Evolutionary conservation across 78 protist species (phyloP).

Genomic region (Mastigamoeba balamuthi): DNA sequence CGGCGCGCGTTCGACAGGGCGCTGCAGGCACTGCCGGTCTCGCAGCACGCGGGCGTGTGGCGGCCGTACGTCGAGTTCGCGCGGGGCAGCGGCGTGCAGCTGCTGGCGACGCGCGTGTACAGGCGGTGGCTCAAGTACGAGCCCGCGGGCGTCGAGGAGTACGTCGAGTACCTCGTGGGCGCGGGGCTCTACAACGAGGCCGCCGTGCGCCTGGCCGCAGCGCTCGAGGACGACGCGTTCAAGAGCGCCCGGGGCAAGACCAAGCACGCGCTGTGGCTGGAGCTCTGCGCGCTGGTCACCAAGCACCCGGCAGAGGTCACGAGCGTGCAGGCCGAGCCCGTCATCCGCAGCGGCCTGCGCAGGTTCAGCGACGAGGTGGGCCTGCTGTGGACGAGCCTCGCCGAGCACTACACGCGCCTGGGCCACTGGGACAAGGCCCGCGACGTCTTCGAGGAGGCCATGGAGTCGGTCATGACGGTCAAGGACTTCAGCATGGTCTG

Average conservation of each 20-base stretch:
- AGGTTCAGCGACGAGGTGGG: conserved; percentile 83
- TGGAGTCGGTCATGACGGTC: conserved; percentile 69
- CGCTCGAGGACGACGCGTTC: conserved; percentile 58
- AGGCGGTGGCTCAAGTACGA: conserved; percentile 77
- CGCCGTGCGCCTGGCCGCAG: conserved; percentile 20
- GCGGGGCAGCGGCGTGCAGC: conserved; percentile 22
- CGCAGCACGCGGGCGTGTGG: conserved; percentile 97
- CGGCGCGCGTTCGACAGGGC: conserved; percentile 87
- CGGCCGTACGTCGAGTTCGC: conserved; percentile 69
- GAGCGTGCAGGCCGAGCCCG: conserved; percentile 42
- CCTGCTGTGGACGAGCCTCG: conserved; percentile 84
- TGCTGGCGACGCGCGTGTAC: conserved; percentile 71
- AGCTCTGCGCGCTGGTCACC: conserved; percentile 78
- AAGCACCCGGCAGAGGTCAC: conserved; percentile 29
- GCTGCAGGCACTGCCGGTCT: conserved; percentile 90
- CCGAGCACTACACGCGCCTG: conserved; percentile 76
- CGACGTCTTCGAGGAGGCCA: conserved; percentile 92
- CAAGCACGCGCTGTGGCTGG: conserved; percentile 86
- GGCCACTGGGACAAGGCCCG: conserved; percentile 94
- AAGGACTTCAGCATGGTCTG: conserved; percentile 87
- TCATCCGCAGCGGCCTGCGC: conserved; percentile 65
- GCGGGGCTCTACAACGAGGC: conserved; percentile 65
- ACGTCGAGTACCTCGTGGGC: conserved; percentile 62
- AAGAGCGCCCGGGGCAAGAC: conserved; percentile 66
- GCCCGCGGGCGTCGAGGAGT: conserved; percentile 74